Percentiles rank a stretch among this genome's conserved stretches.
Evolutionary conservation across 225 moss, liverwort and hornwort genomes (phyloP).

Genomic region (Sphagnum contortum): DNA sequence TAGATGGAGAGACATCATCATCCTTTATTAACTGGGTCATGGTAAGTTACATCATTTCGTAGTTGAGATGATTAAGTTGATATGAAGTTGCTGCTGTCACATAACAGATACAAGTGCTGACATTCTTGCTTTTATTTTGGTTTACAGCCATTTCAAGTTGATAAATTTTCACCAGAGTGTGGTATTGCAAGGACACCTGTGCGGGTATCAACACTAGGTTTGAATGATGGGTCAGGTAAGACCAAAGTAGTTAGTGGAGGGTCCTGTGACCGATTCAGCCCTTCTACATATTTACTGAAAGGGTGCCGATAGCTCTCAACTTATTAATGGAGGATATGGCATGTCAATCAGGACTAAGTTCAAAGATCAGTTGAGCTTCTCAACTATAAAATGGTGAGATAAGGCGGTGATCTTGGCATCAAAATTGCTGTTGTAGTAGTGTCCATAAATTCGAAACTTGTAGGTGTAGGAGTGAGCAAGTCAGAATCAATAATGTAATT

Average conservation of each 20-base stretch:
- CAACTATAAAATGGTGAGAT: no score
- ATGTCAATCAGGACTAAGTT: constrained; percentile 1
- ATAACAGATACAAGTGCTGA: no score
- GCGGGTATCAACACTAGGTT: constrained; percentile 48
- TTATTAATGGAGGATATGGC: constrained; percentile 13
- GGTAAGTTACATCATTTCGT: constrained; percentile 30
- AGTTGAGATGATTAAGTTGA: no score
- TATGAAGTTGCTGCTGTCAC: no score
- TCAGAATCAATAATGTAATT: no score
- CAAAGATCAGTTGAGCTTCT: constrained; percentile 8
- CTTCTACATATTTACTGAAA: constrained; percentile 81
- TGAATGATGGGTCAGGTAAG: constrained; percentile 34
- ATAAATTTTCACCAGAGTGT: constrained; percentile 61
- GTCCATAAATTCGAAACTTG: constrained; percentile 1
- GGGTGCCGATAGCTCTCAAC: constrained; percentile 64
- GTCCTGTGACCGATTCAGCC: constrained; percentile 76
- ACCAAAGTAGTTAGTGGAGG: constrained; percentile 44
- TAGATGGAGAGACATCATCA: constrained; percentile 42
- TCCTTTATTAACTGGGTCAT: constrained; percentile 65
- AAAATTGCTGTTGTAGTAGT: background rate
- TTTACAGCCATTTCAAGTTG: constrained; percentile 60
- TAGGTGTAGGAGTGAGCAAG: constrained; percentile 5
- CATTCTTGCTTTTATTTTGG: background rate
- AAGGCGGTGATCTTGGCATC: background rate
- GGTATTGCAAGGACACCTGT: constrained; percentile 50